Base-by-base conservation (phyloP, 495 filamentous ascomycete genomes). In the Aspergillus leporis region DNA sequence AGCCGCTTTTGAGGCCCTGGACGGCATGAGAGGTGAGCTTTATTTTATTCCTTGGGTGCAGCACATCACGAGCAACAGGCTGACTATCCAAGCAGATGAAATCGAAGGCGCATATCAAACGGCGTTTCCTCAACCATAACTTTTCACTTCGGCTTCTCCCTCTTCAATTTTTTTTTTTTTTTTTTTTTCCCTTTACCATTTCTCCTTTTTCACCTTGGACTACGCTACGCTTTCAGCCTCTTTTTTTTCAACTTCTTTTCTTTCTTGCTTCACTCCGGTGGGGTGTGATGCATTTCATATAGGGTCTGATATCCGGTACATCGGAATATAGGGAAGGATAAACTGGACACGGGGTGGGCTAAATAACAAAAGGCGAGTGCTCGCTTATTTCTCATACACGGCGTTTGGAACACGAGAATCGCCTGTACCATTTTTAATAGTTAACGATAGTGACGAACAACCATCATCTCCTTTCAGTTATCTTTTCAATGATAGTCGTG, bases 1-100 rank as follows among this genome's bases (percentile, higher is more conserved):
- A 9, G 66, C 75, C 53, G 81, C 84, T 60, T 87, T 83, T 58
- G 84, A 87, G 69, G 84, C 83, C 7, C 68, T 87, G 55, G 79
- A 79, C 59, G 84, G 84, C 19, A 85, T 87, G 84, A 77, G 81
- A 82, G 82, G 84, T 85, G 56, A 66, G 63, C 2, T 51, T n/a
- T 25, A 14, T 43, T 22, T 13, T 46, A 18, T 32, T 16, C 25
- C 43, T 31, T 34, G 10, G 38, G 10, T 6, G 4, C 10, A 14
- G 19, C 55, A 47, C 3, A 38, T 12, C 10, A 18, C 43, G 28
- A 18, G 38, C 8, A 50, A 53, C 25, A 51, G 9, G 34, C 61
- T 65, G 54, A 67, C 51, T 14, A 36, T 54, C 38, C 1, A 34
- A 13, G 8, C 54, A 79, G 77, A 79, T 58, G 74, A 77, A 67